Conservation (phyloP, 2,329 filamentous ascomycete species). For the Aaosphaeria arxii region DNA sequence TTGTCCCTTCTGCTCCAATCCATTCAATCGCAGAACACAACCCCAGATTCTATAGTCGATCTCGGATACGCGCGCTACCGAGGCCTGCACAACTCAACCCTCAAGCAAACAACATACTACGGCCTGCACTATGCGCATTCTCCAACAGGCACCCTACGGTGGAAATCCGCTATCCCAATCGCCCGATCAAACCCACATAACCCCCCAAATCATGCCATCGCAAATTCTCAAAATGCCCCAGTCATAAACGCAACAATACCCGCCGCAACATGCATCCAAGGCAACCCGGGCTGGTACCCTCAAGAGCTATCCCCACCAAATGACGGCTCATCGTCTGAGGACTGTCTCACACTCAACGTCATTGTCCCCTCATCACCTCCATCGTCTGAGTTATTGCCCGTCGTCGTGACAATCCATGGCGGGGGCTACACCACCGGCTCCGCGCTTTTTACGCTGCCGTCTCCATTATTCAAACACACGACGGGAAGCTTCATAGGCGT, state of each 20-base stretch:
- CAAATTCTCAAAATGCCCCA: neutral
- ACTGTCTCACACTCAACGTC: slow-evolving; percentile 7
- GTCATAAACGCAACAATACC: slow-evolving; percentile 20
- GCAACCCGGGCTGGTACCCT: slow-evolving; percentile 11
- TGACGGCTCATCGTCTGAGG: slow-evolving; percentile 51
- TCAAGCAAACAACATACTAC: slow-evolving; percentile 12
- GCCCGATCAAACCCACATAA: too few species aligned
- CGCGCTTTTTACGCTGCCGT: neutral
- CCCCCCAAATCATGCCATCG: neutral
- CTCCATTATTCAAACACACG: neutral
- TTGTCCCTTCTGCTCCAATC: too few species aligned
- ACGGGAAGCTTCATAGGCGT: neutral
- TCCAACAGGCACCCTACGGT: slow-evolving; percentile 26
- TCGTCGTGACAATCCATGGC: slow-evolving; percentile 5
- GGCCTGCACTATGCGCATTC: slow-evolving; percentile 25
- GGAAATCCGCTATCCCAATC: slow-evolving; percentile 27
- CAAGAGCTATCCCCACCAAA: slow-evolving; percentile 56
- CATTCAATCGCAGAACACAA: too few species aligned
- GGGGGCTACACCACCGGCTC: slow-evolving; percentile 2
- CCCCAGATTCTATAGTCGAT: slow-evolving; percentile 4
- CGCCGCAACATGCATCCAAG: slow-evolving; percentile 25
- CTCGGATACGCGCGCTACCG: slow-evolving; percentile 11
- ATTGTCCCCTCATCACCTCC: neutral
- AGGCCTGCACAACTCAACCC: slow-evolving; percentile 8
- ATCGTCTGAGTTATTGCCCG: slow-evolving; percentile 1